A percentile compares a stretch with the other conserved stretches of the same genome.
These are phyloP conservation scores for Neofusicoccum ribis DNA, from an alignment of 2,329 filamentous ascomycete genomes.

Conservation along the genomic window DNA sequence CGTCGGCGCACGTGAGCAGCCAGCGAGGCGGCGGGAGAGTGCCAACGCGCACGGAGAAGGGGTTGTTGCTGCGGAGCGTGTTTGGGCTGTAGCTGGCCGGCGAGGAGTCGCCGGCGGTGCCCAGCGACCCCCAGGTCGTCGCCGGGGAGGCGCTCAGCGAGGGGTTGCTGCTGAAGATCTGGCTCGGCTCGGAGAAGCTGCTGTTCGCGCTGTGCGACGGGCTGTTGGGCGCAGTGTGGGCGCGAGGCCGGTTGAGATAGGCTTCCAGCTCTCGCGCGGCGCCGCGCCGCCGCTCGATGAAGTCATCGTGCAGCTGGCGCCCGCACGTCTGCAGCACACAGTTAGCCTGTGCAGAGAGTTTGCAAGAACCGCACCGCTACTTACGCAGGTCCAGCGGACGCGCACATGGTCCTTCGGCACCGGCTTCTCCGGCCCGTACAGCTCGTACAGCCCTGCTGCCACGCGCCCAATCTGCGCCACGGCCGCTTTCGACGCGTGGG, in stretches of 20 bases:
- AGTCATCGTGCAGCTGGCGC: slow-evolving; percentile 40
- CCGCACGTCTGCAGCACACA: slow-evolving; percentile 31
- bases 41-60: slow-evolving; percentile 30
- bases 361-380: not conserved
- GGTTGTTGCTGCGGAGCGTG: slow-evolving; percentile 24
- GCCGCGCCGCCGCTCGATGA: slow-evolving; percentile 37
- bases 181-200: slow-evolving; percentile 24
- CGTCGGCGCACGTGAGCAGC: slow-evolving; percentile 41
- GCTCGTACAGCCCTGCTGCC: not conserved
- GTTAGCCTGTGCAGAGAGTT: not conserved
- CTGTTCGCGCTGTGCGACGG: slow-evolving; percentile 28
- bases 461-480: not conserved
- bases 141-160: slow-evolving; percentile 31
- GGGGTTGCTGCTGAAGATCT: slow-evolving; percentile 29
- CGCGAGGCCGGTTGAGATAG: slow-evolving; percentile 36
- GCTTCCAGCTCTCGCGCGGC: slow-evolving; percentile 41
- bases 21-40: slow-evolving; percentile 31
- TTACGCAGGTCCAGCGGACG: slow-evolving; percentile 39
- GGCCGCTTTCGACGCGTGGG: not conserved
- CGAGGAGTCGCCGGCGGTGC: slow-evolving; percentile 22
- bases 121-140: slow-evolving; percentile 31
- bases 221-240: slow-evolving; percentile 27
- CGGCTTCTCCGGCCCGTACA: slow-evolving; percentile 33
- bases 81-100: slow-evolving; percentile 28
- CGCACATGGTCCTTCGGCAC: slow-evolving; percentile 33